A percentile compares a stretch with the other conserved stretches of the same genome.
These are phyloP conservation scores for Diaporthe longicolla DNA, from an alignment of 2,329 filamentous ascomycete genomes.

Conservation along the genomic window DNA sequence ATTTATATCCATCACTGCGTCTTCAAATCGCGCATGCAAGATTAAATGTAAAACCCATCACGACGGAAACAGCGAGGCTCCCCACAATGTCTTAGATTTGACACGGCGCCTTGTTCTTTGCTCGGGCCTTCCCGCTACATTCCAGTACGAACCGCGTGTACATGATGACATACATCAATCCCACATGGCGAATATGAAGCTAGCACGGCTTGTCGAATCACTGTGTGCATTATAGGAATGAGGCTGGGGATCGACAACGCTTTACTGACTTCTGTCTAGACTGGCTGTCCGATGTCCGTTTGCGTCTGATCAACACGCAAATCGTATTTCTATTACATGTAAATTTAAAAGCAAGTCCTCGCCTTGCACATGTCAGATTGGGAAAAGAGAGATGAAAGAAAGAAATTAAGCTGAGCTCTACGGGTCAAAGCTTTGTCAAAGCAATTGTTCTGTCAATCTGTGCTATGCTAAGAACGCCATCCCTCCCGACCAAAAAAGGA, in stretches of 20 bases:
- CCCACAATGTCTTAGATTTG: not conserved
- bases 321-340: too few relatives aligned
- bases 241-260: slow-evolving; percentile 8
- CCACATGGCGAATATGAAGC: slow-evolving; percentile 6
- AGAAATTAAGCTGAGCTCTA: not conserved
- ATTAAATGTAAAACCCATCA: not conserved
- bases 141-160: not conserved
- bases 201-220: not conserved
- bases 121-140: slow-evolving; percentile 28
- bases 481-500: not conserved
- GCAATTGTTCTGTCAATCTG: not conserved
- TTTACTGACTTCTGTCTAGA: not conserved
- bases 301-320: not conserved
- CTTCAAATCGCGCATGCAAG: too few relatives aligned
- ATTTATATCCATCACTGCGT: not conserved
- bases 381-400: not conserved
- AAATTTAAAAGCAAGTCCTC: not conserved
- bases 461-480: not conserved
- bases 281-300: not conserved
- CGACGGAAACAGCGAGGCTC: slow-evolving; percentile 9
- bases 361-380: not conserved
- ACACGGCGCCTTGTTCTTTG: not conserved
- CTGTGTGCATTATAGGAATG: not conserved
- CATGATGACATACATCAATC: not conserved
- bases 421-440: not conserved